A percentile compares a stretch with the other conserved stretches of the same genome.
Evolutionary conservation across 768 basidiomycete genomes (phyloP).

Genomic region (Rhizopogon vinicolor): DNA sequence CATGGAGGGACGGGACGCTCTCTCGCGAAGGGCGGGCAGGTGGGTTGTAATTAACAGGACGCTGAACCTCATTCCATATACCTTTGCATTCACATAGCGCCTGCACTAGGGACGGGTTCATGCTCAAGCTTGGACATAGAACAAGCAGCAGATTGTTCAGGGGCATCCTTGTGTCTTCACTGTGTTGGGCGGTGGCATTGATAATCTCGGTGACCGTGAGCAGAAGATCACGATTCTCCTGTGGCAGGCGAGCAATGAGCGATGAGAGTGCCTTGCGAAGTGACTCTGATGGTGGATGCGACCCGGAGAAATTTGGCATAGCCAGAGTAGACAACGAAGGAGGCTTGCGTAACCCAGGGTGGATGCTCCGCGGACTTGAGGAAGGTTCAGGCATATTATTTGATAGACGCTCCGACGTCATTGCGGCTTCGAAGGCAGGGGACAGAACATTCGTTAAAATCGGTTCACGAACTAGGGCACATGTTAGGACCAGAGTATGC

Average conservation of each 20-base stretch:
- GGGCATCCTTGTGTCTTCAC: slow-evolving; percentile 86
- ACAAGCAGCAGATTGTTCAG: slow-evolving; percentile 84
- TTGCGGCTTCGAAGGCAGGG: slow-evolving; percentile 75
- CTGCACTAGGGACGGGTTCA: slow-evolving; percentile 70
- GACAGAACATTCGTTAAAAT: slow-evolving; percentile 71
- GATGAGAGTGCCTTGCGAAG: slow-evolving; percentile 55
- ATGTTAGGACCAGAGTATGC: not conserved
- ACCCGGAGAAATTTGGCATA: slow-evolving; percentile 59
- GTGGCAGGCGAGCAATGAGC: slow-evolving; percentile 66
- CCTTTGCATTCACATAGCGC: slow-evolving; percentile 66
- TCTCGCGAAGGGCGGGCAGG: slow-evolving; percentile 1
- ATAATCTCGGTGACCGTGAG: slow-evolving; percentile 80
- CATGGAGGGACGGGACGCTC: not conserved
- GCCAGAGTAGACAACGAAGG: slow-evolving; percentile 79
- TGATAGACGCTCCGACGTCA: slow-evolving; percentile 47
- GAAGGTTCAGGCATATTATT: slow-evolving; percentile 20
- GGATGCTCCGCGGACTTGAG: slow-evolving; percentile 36
- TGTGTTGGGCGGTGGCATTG: slow-evolving; percentile 61
- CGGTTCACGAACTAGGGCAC: slow-evolving; percentile 70
- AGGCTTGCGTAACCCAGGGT: slow-evolving; percentile 57
- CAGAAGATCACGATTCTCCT: slow-evolving; percentile 81
- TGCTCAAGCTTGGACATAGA: slow-evolving; percentile 81
- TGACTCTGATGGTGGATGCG: slow-evolving; percentile 55
- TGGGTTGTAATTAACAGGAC: not conserved
- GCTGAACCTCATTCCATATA: slow-evolving; percentile 49